A percentile compares a stretch with the other conserved stretches of the same genome.
Evolutionary conservation across 345 rosid genomes (phyloP).

Genomic region (Pugionium dolabratum): DNA sequence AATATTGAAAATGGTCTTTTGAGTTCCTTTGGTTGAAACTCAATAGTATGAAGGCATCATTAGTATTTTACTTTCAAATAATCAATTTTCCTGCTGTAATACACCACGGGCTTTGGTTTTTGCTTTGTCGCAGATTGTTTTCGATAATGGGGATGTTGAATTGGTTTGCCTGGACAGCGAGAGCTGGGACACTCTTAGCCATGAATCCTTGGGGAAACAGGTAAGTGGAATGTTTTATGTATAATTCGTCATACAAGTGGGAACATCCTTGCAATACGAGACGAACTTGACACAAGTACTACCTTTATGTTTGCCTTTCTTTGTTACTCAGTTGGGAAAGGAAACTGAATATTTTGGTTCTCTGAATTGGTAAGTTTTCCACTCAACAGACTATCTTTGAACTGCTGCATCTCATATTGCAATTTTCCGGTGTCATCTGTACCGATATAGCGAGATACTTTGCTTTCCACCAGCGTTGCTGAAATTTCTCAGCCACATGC

Average conservation of each 20-base stretch:
- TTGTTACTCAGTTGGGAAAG: constrained; percentile 40
- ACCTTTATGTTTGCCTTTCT: constrained; percentile 22
- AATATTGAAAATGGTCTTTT: constrained; percentile 9
- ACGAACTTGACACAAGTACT: constrained; percentile 18
- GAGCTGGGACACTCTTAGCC: constrained; percentile 51
- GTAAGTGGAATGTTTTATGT: constrained; percentile 37
- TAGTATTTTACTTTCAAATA: constrained; percentile 7
- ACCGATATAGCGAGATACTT: constrained; percentile 25
- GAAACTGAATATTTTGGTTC: constrained; percentile 41
- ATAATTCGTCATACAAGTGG: constrained; percentile 11
- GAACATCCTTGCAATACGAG: constrained; percentile 16
- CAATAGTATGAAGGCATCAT: constrained; percentile 11
- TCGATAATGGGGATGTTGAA: constrained; percentile 53
- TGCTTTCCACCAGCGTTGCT: constrained; percentile 39
- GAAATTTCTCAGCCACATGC: constrained; percentile 26
- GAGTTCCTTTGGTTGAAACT: constrained; percentile 11
- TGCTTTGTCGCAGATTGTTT: constrained; percentile 47
- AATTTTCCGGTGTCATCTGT: constrained; percentile 16
- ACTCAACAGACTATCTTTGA: constrained; percentile 21
- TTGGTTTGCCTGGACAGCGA: constrained; percentile 54
- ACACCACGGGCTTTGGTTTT: constrained; percentile 9
- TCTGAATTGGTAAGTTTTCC: constrained; percentile 50
- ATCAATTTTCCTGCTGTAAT: neutral
- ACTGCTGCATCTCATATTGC: constrained; percentile 7
- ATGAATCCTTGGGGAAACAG: constrained; percentile 45